A percentile compares a stretch with the other conserved stretches of the same genome.
phyloP scores from a whole-genome alignment of 1,139 yeast species.

The Saccharomycopsis hybrid region DNA sequence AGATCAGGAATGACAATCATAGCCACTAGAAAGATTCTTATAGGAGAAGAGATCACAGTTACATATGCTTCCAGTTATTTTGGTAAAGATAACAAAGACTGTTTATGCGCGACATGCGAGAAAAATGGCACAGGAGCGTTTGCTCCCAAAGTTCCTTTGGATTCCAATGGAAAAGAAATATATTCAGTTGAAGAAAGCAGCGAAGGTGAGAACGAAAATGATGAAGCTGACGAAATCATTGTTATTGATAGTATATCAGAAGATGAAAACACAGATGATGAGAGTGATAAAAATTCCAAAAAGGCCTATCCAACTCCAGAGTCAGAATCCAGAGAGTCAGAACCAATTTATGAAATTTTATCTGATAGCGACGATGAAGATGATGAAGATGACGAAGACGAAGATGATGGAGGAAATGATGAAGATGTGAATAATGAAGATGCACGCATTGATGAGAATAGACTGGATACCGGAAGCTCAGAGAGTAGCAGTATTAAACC shows the following conservation, averaged over 20 bases:
- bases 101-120: slow-evolving; percentile 41
- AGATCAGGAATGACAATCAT: slow-evolving; percentile 30
- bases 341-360: background rate
- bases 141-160: slow-evolving; percentile 19
- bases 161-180: slow-evolving; percentile 16
- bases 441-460: background rate
- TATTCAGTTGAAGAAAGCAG: background rate
- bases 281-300: background rate
- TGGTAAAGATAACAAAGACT: slow-evolving; percentile 36
- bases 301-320: background rate
- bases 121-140: slow-evolving; percentile 26
- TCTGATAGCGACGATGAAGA: background rate
- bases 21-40: slow-evolving; percentile 30
- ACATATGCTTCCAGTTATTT: slow-evolving; percentile 37
- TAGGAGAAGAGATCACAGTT: slow-evolving; percentile 43
- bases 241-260: slow-evolving; percentile 5
- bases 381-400: background rate
- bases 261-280: background rate
- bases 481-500: too few relatives aligned
- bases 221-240: slow-evolving; percentile 11
- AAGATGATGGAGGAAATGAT: background rate
- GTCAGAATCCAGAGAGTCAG: background rate
- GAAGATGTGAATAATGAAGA: background rate
- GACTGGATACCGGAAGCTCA: background rate
- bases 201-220: slow-evolving; percentile 3